Percentiles rank a stretch among this genome's conserved stretches.
These are phyloP conservation scores for Taphrina wiesneri DNA, from an alignment of 1,139 yeast species.

Conservation along the genomic window DNA sequence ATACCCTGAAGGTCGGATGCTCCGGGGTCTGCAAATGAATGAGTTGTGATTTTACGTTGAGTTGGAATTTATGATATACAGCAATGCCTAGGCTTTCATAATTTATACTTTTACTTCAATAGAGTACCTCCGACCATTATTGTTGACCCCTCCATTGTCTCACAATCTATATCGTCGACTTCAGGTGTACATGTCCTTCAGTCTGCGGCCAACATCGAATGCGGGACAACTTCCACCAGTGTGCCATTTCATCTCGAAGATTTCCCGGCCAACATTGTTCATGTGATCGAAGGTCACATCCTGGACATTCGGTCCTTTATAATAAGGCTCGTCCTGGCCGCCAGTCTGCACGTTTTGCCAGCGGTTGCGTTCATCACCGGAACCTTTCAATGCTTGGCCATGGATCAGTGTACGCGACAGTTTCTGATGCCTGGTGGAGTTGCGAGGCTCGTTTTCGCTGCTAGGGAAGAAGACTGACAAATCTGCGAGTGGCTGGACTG, in stretches of 20 bases:
- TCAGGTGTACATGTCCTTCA: conserved; percentile 9
- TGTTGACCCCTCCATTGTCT: no score
- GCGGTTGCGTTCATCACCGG: conserved; percentile 4
- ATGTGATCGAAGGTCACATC: background rate
- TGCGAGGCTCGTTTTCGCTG: background rate
- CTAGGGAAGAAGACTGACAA: conserved; percentile 1
- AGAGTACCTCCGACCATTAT: no score
- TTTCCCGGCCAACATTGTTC: background rate
- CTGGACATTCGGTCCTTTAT: background rate
- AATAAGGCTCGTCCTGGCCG: conserved; percentile 20
- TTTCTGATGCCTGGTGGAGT: background rate
- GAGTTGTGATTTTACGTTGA: no score
- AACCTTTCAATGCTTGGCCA: background rate
- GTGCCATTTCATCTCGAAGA: conserved; percentile 20
- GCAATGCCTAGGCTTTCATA: no score
- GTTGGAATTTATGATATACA: no score
- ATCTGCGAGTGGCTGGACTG: background rate
- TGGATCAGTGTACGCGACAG: conserved; percentile 1
- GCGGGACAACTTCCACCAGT: conserved; percentile 16
- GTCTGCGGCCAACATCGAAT: background rate
- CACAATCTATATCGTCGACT: no score
- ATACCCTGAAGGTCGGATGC: background rate
- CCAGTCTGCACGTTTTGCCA: conserved; percentile 25
- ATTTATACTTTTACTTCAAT: background rate
- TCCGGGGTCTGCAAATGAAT: background rate